Evolutionary conservation across 208 protist genomes (phyloP).

Genomic region (Acanthamoeba healyi): DNA sequence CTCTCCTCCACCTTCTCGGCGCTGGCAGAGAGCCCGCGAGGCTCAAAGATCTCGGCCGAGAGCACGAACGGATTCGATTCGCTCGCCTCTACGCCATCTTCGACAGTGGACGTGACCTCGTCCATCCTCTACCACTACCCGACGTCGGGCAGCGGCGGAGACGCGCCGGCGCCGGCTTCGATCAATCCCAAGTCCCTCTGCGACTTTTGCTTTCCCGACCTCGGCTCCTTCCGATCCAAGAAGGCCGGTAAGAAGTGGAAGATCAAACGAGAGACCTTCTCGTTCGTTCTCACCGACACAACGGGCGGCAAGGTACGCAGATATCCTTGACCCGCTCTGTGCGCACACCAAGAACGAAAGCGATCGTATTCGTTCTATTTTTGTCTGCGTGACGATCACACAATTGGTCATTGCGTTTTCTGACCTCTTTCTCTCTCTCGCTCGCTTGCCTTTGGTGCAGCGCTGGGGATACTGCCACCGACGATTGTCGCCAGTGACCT

Average conservation of each 20-base stretch:
- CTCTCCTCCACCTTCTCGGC: background rate
- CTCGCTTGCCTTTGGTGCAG: background rate
- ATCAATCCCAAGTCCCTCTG: background rate
- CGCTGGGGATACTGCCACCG: slow-evolving; percentile 52
- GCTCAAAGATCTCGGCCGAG: background rate
- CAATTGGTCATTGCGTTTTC: background rate
- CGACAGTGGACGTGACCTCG: background rate
- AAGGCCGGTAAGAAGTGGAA: background rate
- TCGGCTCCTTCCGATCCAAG: background rate
- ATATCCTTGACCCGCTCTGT: background rate
- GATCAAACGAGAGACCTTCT: slow-evolving; percentile 78
- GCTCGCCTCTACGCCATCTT: background rate
- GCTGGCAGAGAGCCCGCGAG: background rate
- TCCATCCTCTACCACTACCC: slow-evolving; percentile 29
- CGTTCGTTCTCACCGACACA: slow-evolving; percentile 79
- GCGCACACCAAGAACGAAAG: background rate
- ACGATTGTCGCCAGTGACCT: background rate
- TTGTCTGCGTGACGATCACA: background rate
- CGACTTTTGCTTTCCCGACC: slow-evolving; percentile 69
- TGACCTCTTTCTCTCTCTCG: background rate
- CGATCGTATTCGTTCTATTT: background rate
- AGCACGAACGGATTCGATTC: background rate
- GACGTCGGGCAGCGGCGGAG: no score
- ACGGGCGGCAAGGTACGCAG: slow-evolving; percentile 75
- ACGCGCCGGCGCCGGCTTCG: background rate